Percentiles rank a stretch among this genome's conserved stretches.
phyloP scores from a whole-genome alignment of 1,139 yeast genomes.

The Scheffersomyces titani region DNA sequence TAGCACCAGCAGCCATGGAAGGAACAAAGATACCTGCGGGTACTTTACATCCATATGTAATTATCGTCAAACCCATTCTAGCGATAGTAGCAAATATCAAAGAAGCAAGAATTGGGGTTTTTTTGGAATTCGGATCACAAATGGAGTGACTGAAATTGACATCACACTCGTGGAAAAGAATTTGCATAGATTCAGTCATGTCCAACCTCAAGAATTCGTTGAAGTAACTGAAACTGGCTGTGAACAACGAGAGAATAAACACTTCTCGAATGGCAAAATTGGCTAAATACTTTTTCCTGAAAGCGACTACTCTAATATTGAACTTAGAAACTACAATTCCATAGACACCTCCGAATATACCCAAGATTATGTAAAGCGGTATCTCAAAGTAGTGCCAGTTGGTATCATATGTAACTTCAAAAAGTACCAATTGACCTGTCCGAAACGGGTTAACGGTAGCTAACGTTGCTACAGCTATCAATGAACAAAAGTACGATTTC shows the following conservation, averaged over 20 bases:
- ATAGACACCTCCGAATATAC: slow-evolving; percentile 88
- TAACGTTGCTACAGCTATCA: slow-evolving; percentile 82
- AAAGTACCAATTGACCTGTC: slow-evolving; percentile 90
- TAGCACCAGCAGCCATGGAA: slow-evolving; percentile 95
- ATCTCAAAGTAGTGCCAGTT: slow-evolving; percentile 88
- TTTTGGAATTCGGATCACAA: slow-evolving; percentile 49
- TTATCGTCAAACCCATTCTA: slow-evolving; percentile 69
- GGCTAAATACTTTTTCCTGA: slow-evolving; percentile 69
- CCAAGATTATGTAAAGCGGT: slow-evolving; percentile 75
- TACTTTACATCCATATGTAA: slow-evolving; percentile 88
- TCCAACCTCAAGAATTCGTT: slow-evolving; percentile 80
- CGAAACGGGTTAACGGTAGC: slow-evolving; percentile 84
- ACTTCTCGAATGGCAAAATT: slow-evolving; percentile 72
- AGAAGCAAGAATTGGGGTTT: slow-evolving; percentile 37
- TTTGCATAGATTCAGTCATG: slow-evolving; percentile 95
- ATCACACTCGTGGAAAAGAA: slow-evolving; percentile 83
- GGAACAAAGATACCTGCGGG: slow-evolving; percentile 98
- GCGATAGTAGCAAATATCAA: slow-evolving; percentile 71
- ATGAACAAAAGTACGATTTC: slow-evolving; percentile 89
- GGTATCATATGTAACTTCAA: slow-evolving; percentile 82
- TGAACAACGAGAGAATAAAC: slow-evolving; percentile 60
- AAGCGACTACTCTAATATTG: slow-evolving; percentile 76
- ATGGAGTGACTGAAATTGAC: slow-evolving; percentile 41
- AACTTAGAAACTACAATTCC: slow-evolving; percentile 81
- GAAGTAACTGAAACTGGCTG: slow-evolving; percentile 79